Evolutionary conservation across 2,329 filamentous ascomycete species (phyloP).

Genomic region (Trichoderma afroharzianum): DNA sequence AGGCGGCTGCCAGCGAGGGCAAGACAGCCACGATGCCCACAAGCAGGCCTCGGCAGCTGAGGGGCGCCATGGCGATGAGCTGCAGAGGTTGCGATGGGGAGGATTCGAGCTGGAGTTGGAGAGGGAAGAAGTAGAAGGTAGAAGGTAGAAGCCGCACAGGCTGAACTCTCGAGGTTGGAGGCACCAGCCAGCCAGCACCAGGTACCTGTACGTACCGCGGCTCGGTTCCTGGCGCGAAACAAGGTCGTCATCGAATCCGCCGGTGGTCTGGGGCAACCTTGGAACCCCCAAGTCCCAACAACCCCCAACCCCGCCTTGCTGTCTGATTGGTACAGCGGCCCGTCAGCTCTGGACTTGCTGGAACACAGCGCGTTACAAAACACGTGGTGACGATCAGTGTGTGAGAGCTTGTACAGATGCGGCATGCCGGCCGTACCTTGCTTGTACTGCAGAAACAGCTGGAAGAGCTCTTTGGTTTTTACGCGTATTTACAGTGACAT

Average conservation of each 20-base stretch:
- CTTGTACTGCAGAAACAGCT: not conserved
- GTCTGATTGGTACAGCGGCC: slow-evolving; percentile 8
- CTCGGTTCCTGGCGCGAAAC: slow-evolving; percentile 14
- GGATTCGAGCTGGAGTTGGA: not conserved
- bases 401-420: not conserved
- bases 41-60: slow-evolving; percentile 36
- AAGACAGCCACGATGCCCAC: slow-evolving; percentile 39
- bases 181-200: not conserved
- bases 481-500: not conserved
- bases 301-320: slow-evolving; percentile 2
- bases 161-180: not conserved
- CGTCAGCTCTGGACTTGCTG: not conserved
- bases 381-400: slow-evolving; percentile 6
- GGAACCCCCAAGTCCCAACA: not conserved
- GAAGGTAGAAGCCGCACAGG: not conserved
- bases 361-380: not conserved
- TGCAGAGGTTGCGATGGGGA: slow-evolving; percentile 7
- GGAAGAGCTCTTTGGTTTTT: not conserved
- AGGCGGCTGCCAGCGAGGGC: slow-evolving; percentile 38
- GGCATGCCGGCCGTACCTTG: not conserved
- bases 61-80: slow-evolving; percentile 38
- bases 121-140: slow-evolving; percentile 1
- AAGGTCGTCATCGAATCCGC: slow-evolving; percentile 14
- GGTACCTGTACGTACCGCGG: slow-evolving; percentile 16
- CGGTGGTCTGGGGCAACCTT: slow-evolving; percentile 16